Base-by-base conservation (phyloP, 305 asterid species). In the Plantago lanceolata region DNA sequence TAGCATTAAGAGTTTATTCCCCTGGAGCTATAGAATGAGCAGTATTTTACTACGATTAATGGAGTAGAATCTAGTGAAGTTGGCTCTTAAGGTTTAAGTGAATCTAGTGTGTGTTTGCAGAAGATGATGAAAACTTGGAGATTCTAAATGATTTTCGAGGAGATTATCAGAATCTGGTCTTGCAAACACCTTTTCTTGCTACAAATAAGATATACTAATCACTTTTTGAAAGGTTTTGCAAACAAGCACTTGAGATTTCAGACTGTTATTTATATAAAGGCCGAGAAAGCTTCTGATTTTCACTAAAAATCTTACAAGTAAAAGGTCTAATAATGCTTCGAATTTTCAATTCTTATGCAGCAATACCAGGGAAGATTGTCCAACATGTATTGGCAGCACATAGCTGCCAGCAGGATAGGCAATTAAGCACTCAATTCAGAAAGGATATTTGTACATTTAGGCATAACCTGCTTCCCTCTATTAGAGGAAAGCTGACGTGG, bases 391-490 rank as follows among this genome's bases (percentile, higher is more conserved):
- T 87, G 90, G 95, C 83, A 84, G 96, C 98, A 64, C 79, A 81
- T 69, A 73, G 95, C 97, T 92, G 88, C 97, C 97, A 92, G 88
- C 89, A 87, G 81, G 85, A 92, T 85, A 89, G 87, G 77, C 82
- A 79, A 68, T 81, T 84, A 81, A 78, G 89, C 84, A 79, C 81
- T 81, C 87, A 76, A 78, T 75, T 76, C 76, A 78, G 70, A 80
- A 81, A 55, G 84, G 84, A 80, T 63, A 75, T 74, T 79, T 85
- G 79, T 84, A 80, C 77, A 74, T 76, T 73, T 85, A 87, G 79
- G 75, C 79, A 66, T 77, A 79, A 81, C 80, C 74, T 79, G 72
- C 92, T 75, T 82, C 84, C 91, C 60, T 73, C 68, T 63, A 69
- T 71, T 67, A 80, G 85, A 76, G 80, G 84, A 81, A 87, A 83